Percentiles rank a stretch among this genome's conserved stretches.
Conservation (phyloP, 495 filamentous ascomycete species). For the Xylaria telfairii region DNA sequence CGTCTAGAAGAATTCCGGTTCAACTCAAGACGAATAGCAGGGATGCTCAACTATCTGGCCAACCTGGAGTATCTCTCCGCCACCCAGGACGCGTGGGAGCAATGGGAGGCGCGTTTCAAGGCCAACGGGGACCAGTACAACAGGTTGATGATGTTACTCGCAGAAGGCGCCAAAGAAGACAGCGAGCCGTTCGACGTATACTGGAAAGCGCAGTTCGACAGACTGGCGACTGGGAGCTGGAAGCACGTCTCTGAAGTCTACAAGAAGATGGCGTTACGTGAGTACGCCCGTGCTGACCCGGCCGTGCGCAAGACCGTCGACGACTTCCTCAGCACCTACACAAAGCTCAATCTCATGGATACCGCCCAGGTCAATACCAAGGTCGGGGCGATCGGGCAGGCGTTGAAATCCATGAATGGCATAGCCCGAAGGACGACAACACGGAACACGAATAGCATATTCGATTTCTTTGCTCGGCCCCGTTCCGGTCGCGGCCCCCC, state of each 20-base stretch:
- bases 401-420: neutral
- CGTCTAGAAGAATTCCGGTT: neutral
- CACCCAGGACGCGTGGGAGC: neutral
- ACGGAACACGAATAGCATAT: neutral
- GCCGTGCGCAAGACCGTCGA: slow-evolving; percentile 30
- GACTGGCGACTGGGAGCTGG: slow-evolving; percentile 30
- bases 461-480: neutral
- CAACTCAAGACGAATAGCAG: neutral
- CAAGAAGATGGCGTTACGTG: slow-evolving; percentile 16
- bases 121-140: neutral
- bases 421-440: neutral
- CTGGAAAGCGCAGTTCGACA: slow-evolving; percentile 27
- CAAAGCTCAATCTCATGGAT: too few relatives aligned
- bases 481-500: neutral
- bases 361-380: neutral
- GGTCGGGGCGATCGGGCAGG: neutral
- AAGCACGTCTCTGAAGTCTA: slow-evolving; percentile 25
- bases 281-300: slow-evolving; percentile 26
- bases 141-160: neutral
- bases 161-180: neutral
- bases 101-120: slow-evolving; percentile 6
- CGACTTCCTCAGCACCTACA: slow-evolving; percentile 19
- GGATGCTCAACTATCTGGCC: neutral
- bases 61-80: neutral
- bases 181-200: slow-evolving; percentile 20